Evolutionary conservation across 352 stramenopile species (phyloP), one percentile per base, ranked within the genome.

Genomic region (Aphanomyces invadans): DNA sequence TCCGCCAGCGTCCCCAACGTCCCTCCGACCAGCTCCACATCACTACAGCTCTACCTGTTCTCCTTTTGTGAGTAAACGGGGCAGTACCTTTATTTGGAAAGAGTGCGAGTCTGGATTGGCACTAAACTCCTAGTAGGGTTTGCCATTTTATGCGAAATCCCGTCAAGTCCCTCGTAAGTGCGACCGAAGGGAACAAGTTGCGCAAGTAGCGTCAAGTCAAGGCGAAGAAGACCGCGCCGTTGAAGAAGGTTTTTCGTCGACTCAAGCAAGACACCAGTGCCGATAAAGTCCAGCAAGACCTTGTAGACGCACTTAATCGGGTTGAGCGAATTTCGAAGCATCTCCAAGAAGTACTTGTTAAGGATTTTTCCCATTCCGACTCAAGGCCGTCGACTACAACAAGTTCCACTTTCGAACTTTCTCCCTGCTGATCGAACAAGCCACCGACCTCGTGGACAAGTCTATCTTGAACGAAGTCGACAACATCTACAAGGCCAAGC

Each of bases 61-160:
- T 48, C 39, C 39, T 48, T 48, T 48, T 48, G 39, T 48, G 39
- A 48, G 39, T n/a, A n/a, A 48, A n/a, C 39, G 39, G 39, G 39
- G 17, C 0, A 48, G 39, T 48, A 48, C 39, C 39, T n/a, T 1
- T 48, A n/a, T n/a, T 15, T n/a, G 39, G 39, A 48, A 48, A n/a
- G 21, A 48, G 15, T 48, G 39, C n/a, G 21, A 48, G 39, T 48
- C n/a, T 48, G 15, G 39, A n/a, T n/a, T 48, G 39, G 39, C 39
- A 48, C 1, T 48, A 48, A 48, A 48, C 39, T 48, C 39, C 39
- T 48, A 48, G 39, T 48, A 48, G 39, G 21, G 39, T 48, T 48
- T 48, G 39, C 39, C 39, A 48, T n/a, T 48, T 48, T 48, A 48
- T 48, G 39, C 17, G 0, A n/a, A 48, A 15, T n/a, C 39, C 39